Evolutionary conservation across 1,139 yeast species (phyloP).

Genomic region (Eremothecium coryli): DNA sequence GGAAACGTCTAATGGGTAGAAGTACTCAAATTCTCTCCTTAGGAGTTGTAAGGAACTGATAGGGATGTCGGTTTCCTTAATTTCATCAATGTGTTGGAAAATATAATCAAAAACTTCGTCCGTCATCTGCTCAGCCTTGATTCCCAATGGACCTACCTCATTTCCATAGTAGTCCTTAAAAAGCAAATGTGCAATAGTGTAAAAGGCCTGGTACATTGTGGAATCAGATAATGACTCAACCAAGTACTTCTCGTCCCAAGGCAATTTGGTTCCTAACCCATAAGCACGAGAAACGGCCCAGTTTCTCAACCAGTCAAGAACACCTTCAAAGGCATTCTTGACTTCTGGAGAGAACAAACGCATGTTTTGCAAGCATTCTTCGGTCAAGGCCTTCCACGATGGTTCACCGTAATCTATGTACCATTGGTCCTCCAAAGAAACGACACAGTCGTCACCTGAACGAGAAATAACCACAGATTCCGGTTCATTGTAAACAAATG

Average conservation of each 20-base stretch:
- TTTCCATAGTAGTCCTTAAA: slow-evolving; percentile 84
- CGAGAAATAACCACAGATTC: slow-evolving; percentile 84
- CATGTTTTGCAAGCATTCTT: slow-evolving; percentile 70
- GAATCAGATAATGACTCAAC: slow-evolving; percentile 96
- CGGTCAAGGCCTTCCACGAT: slow-evolving; percentile 76
- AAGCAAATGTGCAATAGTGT: slow-evolving; percentile 79
- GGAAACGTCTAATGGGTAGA: slow-evolving; percentile 86
- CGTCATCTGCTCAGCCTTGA: slow-evolving; percentile 78
- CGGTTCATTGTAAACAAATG: slow-evolving; percentile 90
- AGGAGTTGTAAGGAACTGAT: slow-evolving; percentile 55
- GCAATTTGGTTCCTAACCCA: slow-evolving; percentile 91
- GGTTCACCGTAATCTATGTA: slow-evolving; percentile 96
- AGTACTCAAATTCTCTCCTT: slow-evolving; percentile 92
- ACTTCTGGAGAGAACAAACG: slow-evolving; percentile 78
- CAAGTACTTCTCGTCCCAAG: slow-evolving; percentile 93
- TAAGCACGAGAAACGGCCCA: slow-evolving; percentile 98
- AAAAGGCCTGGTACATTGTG: slow-evolving; percentile 91
- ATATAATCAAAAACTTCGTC: slow-evolving; percentile 91
- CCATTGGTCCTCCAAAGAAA: slow-evolving; percentile 98
- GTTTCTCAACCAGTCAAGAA: slow-evolving; percentile 90
- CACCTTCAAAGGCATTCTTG: slow-evolving; percentile 87
- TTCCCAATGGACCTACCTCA: slow-evolving; percentile 60
- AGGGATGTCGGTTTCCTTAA: slow-evolving; percentile 51
- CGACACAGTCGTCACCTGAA: slow-evolving; percentile 95
- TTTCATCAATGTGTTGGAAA: slow-evolving; percentile 61